Evolutionary conservation across 305 asterid species (phyloP).

Genomic region (Euphrasia arctica): DNA sequence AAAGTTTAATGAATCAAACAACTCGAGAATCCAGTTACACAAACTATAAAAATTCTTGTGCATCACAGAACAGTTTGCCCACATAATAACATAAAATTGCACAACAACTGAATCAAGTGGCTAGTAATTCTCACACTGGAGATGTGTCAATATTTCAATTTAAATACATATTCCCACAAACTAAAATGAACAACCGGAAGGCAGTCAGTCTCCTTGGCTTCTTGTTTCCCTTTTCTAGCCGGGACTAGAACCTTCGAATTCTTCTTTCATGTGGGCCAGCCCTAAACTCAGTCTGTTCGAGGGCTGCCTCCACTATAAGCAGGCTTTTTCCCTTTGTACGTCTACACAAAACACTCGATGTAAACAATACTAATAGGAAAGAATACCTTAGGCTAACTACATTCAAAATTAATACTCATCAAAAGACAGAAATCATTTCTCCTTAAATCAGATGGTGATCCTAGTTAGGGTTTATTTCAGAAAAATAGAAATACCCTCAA

Average conservation of each 20-base stretch:
- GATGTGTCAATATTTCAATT: slow-evolving; percentile 27
- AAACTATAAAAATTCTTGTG: no score
- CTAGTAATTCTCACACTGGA: slow-evolving; percentile 15
- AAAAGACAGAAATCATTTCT: neutral
- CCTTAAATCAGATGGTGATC: no score
- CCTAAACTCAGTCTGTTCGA: slow-evolving; percentile 40
- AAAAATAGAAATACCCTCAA: no score
- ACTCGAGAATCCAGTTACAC: no score
- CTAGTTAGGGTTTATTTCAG: neutral
- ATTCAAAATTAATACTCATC: neutral
- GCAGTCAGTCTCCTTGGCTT: neutral
- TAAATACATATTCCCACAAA: slow-evolving; percentile 32
- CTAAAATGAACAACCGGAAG: slow-evolving; percentile 2
- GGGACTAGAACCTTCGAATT: neutral
- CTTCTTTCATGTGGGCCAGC: slow-evolving; percentile 8
- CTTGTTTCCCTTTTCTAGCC: slow-evolving; percentile 17
- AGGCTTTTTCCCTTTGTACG: slow-evolving; percentile 53
- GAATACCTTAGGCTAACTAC: neutral
- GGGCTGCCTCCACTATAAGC: slow-evolving; percentile 40
- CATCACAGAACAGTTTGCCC: neutral
- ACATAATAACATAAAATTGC: slow-evolving; percentile 9
- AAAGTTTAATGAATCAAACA: neutral
- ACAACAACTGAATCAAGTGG: slow-evolving; percentile 25
- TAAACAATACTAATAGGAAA: neutral
- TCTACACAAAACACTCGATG: slow-evolving; percentile 30